These are phyloP conservation scores for Thalassiosira livingstoniorum DNA, from an alignment of 352 stramenopile species.

Conservation along the genomic window DNA sequence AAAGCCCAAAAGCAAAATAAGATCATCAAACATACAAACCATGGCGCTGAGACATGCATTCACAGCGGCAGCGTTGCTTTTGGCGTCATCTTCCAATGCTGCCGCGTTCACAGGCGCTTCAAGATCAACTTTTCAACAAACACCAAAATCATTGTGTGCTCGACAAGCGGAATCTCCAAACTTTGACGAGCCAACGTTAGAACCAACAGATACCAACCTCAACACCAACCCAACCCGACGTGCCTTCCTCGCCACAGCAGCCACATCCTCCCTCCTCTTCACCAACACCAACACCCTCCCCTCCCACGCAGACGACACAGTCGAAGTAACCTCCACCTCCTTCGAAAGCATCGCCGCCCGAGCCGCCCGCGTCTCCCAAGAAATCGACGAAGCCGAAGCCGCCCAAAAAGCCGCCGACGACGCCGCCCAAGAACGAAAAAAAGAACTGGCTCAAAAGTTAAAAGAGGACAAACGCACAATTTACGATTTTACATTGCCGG, in stretches of 20 bases:
- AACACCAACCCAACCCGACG: background rate
- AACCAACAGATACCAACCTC: too few species aligned
- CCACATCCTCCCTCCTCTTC: constrained; percentile 38
- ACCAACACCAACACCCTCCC: constrained; percentile 22
- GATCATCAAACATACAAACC: too few species aligned
- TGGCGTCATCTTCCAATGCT: background rate
- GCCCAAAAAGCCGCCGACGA: constrained; percentile 19
- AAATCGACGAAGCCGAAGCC: constrained; percentile 50
- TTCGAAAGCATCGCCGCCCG: constrained; percentile 77
- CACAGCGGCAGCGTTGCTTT: background rate
- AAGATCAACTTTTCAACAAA: too few species aligned
- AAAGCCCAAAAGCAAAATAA: too few species aligned
- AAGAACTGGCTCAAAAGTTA: constrained; percentile 39
- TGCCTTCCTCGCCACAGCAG: background rate
- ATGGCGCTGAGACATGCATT: background rate
- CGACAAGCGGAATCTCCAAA: too few species aligned
- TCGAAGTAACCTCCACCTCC: constrained; percentile 26
- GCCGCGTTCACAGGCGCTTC: too few species aligned
- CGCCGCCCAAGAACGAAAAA: constrained; percentile 16
- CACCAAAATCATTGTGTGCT: too few species aligned
- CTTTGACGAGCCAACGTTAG: too few species aligned
- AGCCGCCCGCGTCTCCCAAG: constrained; percentile 65
- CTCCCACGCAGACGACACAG: constrained; percentile 47
- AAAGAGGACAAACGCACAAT: constrained; percentile 68
- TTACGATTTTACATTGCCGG: constrained; percentile 82